Evolutionary conservation across 768 basidiomycete genomes (phyloP), one percentile per base, ranked within the genome.

Genomic region (Tephrocybe sp.): DNA sequence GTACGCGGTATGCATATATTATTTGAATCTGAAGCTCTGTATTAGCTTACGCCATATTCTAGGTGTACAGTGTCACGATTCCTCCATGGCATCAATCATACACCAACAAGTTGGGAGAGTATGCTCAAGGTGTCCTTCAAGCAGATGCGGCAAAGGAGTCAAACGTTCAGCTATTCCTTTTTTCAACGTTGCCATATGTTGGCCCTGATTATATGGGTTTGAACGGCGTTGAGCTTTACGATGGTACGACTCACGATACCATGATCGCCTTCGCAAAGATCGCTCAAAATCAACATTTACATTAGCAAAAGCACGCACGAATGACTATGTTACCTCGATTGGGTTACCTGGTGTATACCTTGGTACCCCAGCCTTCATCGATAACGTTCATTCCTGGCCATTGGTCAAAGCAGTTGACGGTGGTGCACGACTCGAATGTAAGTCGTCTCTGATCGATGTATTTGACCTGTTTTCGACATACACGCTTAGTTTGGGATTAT

Each of bases 1-100:
- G 12, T 57, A 48, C 31, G 45, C 46, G 36, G 53, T 54, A 48
- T 19, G 38, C 10, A 17, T 6, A 6, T 9, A 26, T 45, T 3
- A 34, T 17, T 31, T 2, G 13, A 30, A 1, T 16, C 23, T 9
- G 35, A 38, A 33, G 10, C 42, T 38, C 36, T 44, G 20, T 20
- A 6, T 36, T 26, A 13, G 30, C 32, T 30, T 11, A 23, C 35
- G 14, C 11, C 11, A 20, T 23, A 13, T 8, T 12, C 11, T n/a
- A 57, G 53, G 56, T 54, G 19, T 57, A 47, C 46, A 54, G 53
- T 17, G 53, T 57, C 12, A 54, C 53, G 32, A 57, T 54, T 48
- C 56, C 56, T 43, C 45, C 45, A 8, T 57, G 56, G 56, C 53
- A 57, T 38, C 45, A 54, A 11, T 36, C 1, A 2, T 57, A 57